phyloP scores from a whole-genome alignment of 345 rosid species.

The Sonneratia alba region DNA sequence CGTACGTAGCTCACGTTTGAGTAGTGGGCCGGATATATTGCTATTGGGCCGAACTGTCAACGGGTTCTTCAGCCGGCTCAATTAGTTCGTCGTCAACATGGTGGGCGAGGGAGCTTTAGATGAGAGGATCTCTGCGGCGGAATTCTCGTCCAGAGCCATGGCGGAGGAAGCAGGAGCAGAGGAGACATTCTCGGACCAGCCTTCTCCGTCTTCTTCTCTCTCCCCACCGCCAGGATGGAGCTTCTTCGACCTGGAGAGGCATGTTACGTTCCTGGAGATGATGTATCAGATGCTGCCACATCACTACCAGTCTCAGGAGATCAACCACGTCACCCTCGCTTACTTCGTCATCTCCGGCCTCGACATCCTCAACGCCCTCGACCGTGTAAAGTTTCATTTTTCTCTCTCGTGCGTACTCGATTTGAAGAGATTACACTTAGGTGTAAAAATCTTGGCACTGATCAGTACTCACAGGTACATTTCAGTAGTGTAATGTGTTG shows the following conservation, averaged over 20 bases:
- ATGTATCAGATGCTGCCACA: slow-evolving; percentile 67
- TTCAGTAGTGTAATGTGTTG: no score
- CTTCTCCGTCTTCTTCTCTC: slow-evolving; percentile 19
- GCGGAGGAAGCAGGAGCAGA: slow-evolving; percentile 19
- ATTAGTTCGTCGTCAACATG: neutral
- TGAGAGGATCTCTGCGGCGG: neutral
- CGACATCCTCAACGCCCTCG: slow-evolving; percentile 53
- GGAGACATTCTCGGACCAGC: slow-evolving; percentile 17
- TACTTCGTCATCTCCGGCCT: slow-evolving; percentile 78
- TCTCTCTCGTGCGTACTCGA: neutral
- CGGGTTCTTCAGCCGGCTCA: neutral
- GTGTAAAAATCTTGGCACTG: neutral
- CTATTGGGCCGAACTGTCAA: neutral
- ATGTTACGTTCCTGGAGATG: slow-evolving; percentile 57
- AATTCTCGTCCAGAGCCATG: neutral
- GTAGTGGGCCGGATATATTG: neutral
- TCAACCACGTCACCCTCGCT: slow-evolving; percentile 80
- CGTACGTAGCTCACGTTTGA: neutral
- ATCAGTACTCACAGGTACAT: no score
- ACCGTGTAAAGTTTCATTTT: slow-evolving; percentile 26
- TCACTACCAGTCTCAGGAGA: slow-evolving; percentile 72
- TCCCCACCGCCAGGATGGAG: slow-evolving; percentile 11
- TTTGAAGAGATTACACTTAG: neutral
- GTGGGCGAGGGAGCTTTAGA: neutral
- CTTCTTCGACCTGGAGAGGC: slow-evolving; percentile 46